Evolutionary conservation across 2,329 filamentous ascomycete genomes (phyloP), one percentile per base, ranked within the genome.

Genomic region (Ceratocystis colombiana): DNA sequence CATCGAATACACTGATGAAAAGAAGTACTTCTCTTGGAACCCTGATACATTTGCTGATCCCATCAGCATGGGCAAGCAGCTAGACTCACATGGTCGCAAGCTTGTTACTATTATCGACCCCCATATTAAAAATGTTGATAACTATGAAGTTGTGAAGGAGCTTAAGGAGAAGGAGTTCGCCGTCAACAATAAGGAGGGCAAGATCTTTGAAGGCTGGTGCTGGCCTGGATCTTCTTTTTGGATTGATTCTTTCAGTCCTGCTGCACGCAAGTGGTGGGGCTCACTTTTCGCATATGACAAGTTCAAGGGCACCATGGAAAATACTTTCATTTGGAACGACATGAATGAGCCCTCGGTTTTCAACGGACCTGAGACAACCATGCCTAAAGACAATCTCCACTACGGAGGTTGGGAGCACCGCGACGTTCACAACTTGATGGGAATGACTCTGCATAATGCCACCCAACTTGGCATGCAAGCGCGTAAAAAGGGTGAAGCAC

Each of bases 281-380:
- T 78, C 81, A 2, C 82, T 97, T 10, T 97, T 96, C 82, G 87
- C 88, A 72, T 97, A 95, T 70, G 86, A 90, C 73, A 83, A 78
- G 50, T 99, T 96, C 81, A 89, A 90, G 75, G 92, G 91, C 61
- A 90, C 90, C 1, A 82, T 87, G 71, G 81, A 87, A 70, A 99
- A 97, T 75, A 87, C 90, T 0, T 96, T 90, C 76, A 85, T 99
- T 72, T 99, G 94, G 94, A 99, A 99, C 75, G 94, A 99, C 75
- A 99, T 99, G 94, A 97, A 96, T 74, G 94, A 99, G 78, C 94
- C 94, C 0, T 97, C 94, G 0, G 94, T 99, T 1, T 99, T 99
- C 80, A 97, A 97, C 74, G 94, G 94, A 0, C 94, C 94, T 0
- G 94, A 99, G 76, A 96, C 91, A 2, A 97, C 93, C 4, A 97